Base-by-base conservation (phyloP, 202 grass and related monocot genomes). In the Zoysia matrella region DNA sequence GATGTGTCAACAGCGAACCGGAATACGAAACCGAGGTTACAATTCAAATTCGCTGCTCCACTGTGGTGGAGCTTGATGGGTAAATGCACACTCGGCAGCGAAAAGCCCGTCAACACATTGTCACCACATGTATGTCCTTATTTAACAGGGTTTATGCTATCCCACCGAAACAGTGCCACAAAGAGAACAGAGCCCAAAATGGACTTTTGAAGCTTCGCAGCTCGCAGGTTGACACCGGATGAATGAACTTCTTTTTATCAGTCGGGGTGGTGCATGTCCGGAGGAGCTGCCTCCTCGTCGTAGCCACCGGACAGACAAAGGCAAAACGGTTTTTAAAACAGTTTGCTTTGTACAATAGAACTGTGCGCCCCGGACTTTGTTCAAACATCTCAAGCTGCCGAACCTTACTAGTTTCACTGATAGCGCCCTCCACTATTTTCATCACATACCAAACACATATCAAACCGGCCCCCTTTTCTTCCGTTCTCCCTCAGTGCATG, bases 321-420 rank as follows among this genome's bases (percentile, higher is more conserved):
- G 50, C 40, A 56, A 72, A 85, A 82, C 60, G 47, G n/a, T 70
- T 75, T 83, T 80, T 3, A 30, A 77, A 80, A 71, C 39, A 73
- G 70, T 80, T 75, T 87, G 75, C 80, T 22, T 78, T 86, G 65
- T 80, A 69, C 65, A 70, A 15, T 65, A 15, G 44, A 60, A 71
- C 67, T 80, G 75, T 80, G 56, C 60, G 7, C 16, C 56, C 65
- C 56, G 3, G 60, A 39, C 60, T 39, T 3, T 15, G 64, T 90
- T 90, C 84, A 90, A 87, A 83, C 84, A 87, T 90, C 73, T 90
- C 88, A 90, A 90, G 88, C 88, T 90, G 88, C 84, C 88, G 76
- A 87, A 90, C 88, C 80, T 83, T 54, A 76, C 80, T 80, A 22
- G 75, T 84, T 80, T 83, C 80, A 83, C 80, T 70, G 88, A 90